Evolutionary conservation across 1,139 yeast species (phyloP).

Genomic region (Geotrichum aggregatum): DNA sequence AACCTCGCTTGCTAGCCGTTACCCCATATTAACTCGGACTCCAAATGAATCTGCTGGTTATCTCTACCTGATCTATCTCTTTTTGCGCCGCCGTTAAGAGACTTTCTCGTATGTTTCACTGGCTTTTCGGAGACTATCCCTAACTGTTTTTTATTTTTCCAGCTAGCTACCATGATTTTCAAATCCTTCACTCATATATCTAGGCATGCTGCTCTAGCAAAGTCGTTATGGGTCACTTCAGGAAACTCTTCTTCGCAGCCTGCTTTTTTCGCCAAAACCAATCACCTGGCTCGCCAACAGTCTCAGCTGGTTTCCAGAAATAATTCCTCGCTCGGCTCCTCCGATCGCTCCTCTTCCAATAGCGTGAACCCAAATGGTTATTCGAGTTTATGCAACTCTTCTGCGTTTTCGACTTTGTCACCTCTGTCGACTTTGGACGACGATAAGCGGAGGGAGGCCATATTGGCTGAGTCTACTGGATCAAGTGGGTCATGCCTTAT

Average conservation of each 20-base stretch:
- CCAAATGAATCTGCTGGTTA: not conserved
- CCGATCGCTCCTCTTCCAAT: slow-evolving; percentile 13
- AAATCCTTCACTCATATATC: slow-evolving; percentile 39
- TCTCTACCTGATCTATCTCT: not conserved
- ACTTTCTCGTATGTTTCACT: too few species aligned
- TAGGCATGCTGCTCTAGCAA: slow-evolving; percentile 38
- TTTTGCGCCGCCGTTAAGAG: not conserved
- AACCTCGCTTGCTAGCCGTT: too few species aligned
- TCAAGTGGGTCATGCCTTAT: slow-evolving; percentile 19
- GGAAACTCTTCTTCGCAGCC: slow-evolving; percentile 31
- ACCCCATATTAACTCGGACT: too few species aligned
- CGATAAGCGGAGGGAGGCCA: slow-evolving; percentile 31
- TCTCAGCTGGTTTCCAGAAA: slow-evolving; percentile 34
- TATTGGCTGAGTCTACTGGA: slow-evolving; percentile 22
- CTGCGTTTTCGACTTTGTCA: slow-evolving; percentile 28
- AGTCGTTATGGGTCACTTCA: slow-evolving; percentile 32
- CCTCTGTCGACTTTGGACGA: slow-evolving; percentile 35
- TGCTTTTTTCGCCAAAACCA: slow-evolving; percentile 41
- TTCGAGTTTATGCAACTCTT: slow-evolving; percentile 20
- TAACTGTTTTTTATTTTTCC: too few species aligned
- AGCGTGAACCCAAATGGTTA: slow-evolving; percentile 16
- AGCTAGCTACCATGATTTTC: slow-evolving; percentile 33
- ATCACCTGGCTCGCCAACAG: slow-evolving; percentile 41
- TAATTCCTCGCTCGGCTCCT: slow-evolving; percentile 19
- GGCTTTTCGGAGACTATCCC: too few species aligned